These are phyloP conservation scores for Rhodosporidiobolus sp. DNA, from an alignment of 768 basidiomycete species.

Conservation along the genomic window DNA sequence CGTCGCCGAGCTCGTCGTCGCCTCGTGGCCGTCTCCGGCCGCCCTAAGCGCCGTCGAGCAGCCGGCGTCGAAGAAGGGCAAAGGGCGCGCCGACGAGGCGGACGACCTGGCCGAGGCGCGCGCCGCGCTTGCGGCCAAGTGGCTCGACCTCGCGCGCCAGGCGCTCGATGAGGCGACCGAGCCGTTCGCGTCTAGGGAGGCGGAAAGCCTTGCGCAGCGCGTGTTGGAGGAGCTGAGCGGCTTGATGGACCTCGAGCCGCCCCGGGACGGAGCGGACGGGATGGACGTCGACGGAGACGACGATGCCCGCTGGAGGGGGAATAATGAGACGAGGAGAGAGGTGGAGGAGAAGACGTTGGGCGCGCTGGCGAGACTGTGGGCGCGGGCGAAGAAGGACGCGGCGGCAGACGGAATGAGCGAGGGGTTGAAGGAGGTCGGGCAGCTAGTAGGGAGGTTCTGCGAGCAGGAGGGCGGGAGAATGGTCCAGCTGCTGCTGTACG, in stretches of 20 bases:
- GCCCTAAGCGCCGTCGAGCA: background rate
- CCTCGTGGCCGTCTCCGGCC: conserved; percentile 17
- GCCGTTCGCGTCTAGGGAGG: background rate
- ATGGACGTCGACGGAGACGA: background rate
- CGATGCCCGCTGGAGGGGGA: background rate
- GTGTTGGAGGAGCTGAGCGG: background rate
- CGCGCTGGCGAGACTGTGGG: too few relatives aligned
- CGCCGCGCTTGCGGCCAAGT: background rate
- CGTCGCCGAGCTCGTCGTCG: conserved; percentile 16
- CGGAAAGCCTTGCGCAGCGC: background rate
- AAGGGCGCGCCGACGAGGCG: background rate
- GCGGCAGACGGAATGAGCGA: background rate
- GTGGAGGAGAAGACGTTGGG: background rate
- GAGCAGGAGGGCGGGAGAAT: background rate
- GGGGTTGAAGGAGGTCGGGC: background rate
- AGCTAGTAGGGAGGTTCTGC: background rate
- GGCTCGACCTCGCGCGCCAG: background rate
- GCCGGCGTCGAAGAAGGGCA: conserved; percentile 3
- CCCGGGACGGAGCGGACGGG: too few relatives aligned
- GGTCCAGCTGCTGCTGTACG: background rate
- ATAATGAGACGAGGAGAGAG: background rate
- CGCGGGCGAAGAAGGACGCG: too few relatives aligned
- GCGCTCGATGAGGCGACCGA: background rate
- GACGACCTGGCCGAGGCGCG: background rate
- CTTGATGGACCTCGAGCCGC: background rate